phyloP scores from a whole-genome alignment of 179 eudicot species.

The Beta corolliflora region DNA sequence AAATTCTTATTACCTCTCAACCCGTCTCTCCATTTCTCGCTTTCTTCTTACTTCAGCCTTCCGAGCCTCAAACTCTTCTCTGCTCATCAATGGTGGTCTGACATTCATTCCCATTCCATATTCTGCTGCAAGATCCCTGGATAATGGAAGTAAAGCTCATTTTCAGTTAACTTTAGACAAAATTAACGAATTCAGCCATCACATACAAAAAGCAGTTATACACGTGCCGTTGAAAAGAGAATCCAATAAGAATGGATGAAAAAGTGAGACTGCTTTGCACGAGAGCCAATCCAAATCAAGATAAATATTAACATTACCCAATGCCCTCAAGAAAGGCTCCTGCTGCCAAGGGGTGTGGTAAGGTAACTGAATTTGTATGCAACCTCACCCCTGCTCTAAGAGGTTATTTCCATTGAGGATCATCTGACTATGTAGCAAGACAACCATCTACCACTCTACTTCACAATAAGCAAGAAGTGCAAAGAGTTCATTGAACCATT shows the following conservation, averaged over 20 bases:
- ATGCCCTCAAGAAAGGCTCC: not conserved
- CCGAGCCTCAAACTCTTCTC: slow-evolving; percentile 87
- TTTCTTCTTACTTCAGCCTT: slow-evolving; percentile 75
- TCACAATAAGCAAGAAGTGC: not conserved
- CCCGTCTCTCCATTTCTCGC: slow-evolving; percentile 71
- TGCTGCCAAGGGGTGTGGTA: not conserved
- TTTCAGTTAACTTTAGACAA: not conserved
- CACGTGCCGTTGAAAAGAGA: not conserved
- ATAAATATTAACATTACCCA: not conserved
- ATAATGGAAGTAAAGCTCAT: not conserved
- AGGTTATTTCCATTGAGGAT: not conserved
- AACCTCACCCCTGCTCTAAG: not conserved
- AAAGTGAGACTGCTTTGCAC: not conserved
- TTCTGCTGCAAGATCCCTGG: slow-evolving; percentile 83
- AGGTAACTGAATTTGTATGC: not conserved
- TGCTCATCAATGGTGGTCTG: slow-evolving; percentile 70
- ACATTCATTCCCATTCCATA: slow-evolving; percentile 68
- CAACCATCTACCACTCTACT: not conserved
- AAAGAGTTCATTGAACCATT: not conserved
- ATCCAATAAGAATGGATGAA: not conserved
- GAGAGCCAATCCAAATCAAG: not conserved
- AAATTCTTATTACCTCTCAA: slow-evolving; percentile 51
- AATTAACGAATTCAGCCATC: not conserved
- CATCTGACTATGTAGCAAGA: not conserved
- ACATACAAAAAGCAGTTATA: not conserved